phyloP scores from a whole-genome alignment of 352 stramenopile species.

The Elongisporangium senticosum region DNA sequence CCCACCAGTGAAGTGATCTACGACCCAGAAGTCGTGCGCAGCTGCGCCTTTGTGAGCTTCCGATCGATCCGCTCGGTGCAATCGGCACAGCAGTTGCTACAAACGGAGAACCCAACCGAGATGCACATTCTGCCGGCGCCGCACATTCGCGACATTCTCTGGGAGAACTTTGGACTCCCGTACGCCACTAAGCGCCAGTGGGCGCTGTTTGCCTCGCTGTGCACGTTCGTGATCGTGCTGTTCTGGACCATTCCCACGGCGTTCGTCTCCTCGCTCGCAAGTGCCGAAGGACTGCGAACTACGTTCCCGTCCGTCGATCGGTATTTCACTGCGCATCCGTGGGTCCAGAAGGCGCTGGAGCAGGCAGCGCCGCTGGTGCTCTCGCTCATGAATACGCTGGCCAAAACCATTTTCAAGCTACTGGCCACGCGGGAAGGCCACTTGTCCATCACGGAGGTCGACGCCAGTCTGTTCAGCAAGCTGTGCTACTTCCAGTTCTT shows the following conservation, averaged over 20 bases:
- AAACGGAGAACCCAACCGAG: slow-evolving; percentile 46
- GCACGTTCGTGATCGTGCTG: slow-evolving; percentile 64
- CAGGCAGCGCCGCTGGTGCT: slow-evolving; percentile 66
- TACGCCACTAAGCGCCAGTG: slow-evolving; percentile 47
- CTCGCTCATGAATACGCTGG: slow-evolving; percentile 51
- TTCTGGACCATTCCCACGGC: slow-evolving; percentile 84
- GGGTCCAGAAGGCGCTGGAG: slow-evolving; percentile 58
- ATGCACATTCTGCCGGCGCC: slow-evolving; percentile 52
- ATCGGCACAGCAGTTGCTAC: slow-evolving; percentile 61
- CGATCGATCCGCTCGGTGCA: slow-evolving; percentile 66
- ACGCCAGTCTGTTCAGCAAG: slow-evolving; percentile 65
- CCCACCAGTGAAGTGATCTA: slow-evolving; percentile 10
- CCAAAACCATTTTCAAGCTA: slow-evolving; percentile 56
- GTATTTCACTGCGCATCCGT: slow-evolving; percentile 54
- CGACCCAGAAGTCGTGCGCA: slow-evolving; percentile 52
- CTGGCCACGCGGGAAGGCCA: slow-evolving; percentile 64
- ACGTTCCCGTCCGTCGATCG: slow-evolving; percentile 59
- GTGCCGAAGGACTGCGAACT: slow-evolving; percentile 56
- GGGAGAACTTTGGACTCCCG: slow-evolving; percentile 61
- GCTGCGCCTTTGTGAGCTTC: slow-evolving; percentile 74
- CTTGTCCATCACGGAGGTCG: slow-evolving; percentile 57
- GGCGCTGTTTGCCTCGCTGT: slow-evolving; percentile 36
- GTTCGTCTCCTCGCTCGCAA: slow-evolving; percentile 67
- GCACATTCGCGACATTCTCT: slow-evolving; percentile 64
- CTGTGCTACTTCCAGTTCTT: slow-evolving; percentile 78